Evolutionary conservation across 225 moss, liverwort and hornwort species (phyloP).

Genomic region (Straminergon stramineum): DNA sequence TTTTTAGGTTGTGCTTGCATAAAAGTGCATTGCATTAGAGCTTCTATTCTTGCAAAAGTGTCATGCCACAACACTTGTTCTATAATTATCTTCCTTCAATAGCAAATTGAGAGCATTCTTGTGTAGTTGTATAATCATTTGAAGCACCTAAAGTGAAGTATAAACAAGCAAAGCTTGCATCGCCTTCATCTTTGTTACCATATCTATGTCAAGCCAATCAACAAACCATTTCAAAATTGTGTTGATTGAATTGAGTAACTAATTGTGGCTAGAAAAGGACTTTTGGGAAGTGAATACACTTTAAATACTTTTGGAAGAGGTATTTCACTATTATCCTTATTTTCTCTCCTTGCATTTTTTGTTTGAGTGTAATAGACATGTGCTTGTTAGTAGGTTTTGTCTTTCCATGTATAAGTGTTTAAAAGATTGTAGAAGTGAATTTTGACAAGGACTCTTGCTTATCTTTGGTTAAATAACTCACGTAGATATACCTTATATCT

Average conservation of each 20-base stretch:
- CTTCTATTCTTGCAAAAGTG: neutral
- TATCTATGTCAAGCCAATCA: rapidly evolving
- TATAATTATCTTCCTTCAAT: neutral
- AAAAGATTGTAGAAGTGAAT: neutral
- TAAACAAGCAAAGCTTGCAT: neutral
- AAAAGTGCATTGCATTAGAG: neutral
- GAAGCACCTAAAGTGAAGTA: neutral
- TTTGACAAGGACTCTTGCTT: neutral
- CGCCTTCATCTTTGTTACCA: rapidly evolving
- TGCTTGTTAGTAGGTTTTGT: neutral
- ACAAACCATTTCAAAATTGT: neutral
- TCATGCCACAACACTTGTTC: rapidly evolving
- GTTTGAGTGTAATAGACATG: neutral
- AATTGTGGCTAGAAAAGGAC: neutral
- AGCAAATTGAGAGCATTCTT: rapidly evolving
- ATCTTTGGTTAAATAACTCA: too few species aligned
- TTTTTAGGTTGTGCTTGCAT: neutral
- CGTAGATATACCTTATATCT: neutral
- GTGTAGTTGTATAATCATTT: neutral
- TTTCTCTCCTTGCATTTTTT: neutral
- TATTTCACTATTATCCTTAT: neutral
- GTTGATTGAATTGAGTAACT: neutral
- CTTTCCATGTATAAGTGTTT: neutral
- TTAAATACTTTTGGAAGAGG: neutral
- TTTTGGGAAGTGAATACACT: neutral